These are phyloP conservation scores for Postia placenta DNA, from an alignment of 768 basidiomycete species.

Conservation along the genomic window DNA sequence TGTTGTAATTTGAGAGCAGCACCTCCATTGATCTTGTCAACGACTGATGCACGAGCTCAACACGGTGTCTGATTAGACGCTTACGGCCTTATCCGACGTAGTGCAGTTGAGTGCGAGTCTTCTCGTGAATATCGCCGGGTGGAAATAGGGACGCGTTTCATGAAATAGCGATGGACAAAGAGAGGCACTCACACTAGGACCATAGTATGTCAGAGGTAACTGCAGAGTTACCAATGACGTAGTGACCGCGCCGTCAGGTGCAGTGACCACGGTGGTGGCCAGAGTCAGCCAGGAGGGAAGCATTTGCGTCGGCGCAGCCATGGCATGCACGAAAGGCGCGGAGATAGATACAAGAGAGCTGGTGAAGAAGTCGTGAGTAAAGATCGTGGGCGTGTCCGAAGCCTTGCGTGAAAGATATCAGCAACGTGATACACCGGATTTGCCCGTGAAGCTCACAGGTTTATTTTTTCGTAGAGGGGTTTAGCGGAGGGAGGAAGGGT, in stretches of 20 bases:
- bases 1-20: too few relatives aligned
- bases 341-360: neutral
- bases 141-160: too few relatives aligned
- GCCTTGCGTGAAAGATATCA: neutral
- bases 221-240: slow-evolving; percentile 54
- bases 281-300: slow-evolving; percentile 71
- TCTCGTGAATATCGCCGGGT: too few relatives aligned
- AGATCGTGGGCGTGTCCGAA: slow-evolving; percentile 11
- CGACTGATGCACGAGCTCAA: too few relatives aligned
- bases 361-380: slow-evolving; percentile 10
- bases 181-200: slow-evolving; percentile 62
- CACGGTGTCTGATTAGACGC: too few relatives aligned
- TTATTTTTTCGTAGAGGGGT: neutral
- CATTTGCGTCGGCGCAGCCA: slow-evolving; percentile 59
- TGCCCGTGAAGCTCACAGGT: neutral
- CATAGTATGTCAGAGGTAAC: slow-evolving; percentile 75
- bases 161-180: too few relatives aligned
- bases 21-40: too few relatives aligned
- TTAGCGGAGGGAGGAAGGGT: neutral
- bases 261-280: slow-evolving; percentile 45
- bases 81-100: too few relatives aligned
- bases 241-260: slow-evolving; percentile 44
- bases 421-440: neutral
- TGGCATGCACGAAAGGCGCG: slow-evolving; percentile 18
- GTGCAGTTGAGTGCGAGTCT: too few relatives aligned